These are phyloP conservation scores for Boletus subcaerulescens DNA, from an alignment of 768 basidiomycete species.

Conservation along the genomic window DNA sequence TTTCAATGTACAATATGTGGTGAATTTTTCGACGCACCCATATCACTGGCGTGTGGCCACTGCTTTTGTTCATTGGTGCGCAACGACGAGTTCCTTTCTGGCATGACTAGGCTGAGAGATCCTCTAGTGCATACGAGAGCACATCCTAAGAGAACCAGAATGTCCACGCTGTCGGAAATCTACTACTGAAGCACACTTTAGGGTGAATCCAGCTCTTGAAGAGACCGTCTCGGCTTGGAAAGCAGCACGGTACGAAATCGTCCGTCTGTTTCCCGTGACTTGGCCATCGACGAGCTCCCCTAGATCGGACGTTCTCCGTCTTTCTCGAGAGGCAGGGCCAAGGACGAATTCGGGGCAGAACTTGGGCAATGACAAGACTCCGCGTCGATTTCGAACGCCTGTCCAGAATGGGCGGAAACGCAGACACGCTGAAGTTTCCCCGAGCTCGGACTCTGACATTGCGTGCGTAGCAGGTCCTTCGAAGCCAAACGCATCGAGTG, in stretches of 20 bases:
- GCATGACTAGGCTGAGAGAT: constrained; percentile 3
- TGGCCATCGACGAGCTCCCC: background rate
- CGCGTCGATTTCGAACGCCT: constrained; percentile 16
- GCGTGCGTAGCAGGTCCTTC: constrained; percentile 32
- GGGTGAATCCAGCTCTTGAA: constrained; percentile 69
- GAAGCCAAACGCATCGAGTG: constrained; percentile 21
- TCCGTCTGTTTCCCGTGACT: background rate
- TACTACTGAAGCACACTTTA: constrained; percentile 58
- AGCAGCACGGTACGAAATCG: constrained; percentile 51
- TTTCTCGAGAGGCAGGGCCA: constrained; percentile 36
- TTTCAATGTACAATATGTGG: constrained; percentile 76
- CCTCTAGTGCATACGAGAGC: constrained; percentile 65
- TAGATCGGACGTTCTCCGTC: constrained; percentile 44
- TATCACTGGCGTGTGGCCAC: constrained; percentile 73
- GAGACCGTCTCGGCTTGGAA: constrained; percentile 72
- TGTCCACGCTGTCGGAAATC: constrained; percentile 70
- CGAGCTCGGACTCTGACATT: constrained; percentile 27
- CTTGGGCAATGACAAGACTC: constrained; percentile 10
- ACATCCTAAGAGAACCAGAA: constrained; percentile 55
- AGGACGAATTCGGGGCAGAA: constrained; percentile 6
- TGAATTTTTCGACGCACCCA: constrained; percentile 70
- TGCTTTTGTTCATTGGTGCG: constrained; percentile 77
- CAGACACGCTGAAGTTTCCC: constrained; percentile 23
- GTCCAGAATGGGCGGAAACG: constrained; percentile 35
- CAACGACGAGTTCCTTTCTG: background rate